Conservation (phyloP, 441 rosid species). For the Corymbia calophylla region DNA sequence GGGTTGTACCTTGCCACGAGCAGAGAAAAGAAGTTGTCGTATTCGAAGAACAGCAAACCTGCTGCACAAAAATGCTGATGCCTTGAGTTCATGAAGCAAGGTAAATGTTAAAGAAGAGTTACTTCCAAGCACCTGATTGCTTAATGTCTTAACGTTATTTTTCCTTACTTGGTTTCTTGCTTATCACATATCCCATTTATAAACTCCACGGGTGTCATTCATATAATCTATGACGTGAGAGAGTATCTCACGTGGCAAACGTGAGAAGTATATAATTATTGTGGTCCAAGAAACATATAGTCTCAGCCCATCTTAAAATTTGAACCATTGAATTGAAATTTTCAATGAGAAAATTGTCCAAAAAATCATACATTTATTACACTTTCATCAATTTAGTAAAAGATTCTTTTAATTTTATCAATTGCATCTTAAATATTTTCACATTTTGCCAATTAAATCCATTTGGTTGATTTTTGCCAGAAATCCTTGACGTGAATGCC, state of each 20-base stretch:
- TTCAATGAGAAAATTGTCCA: too few relatives aligned
- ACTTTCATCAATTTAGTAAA: too few relatives aligned
- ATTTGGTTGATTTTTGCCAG: accelerated
- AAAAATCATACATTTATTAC: too few relatives aligned
- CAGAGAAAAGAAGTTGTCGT: neutral
- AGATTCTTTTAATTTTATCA: too few relatives aligned
- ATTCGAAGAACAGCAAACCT: neutral
- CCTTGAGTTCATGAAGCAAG: neutral
- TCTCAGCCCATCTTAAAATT: neutral
- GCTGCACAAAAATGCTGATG: neutral
- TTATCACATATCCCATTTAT: neutral
- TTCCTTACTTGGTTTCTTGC: neutral
- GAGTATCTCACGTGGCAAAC: neutral
- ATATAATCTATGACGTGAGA: neutral
- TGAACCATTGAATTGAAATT: neutral
- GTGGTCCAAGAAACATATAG: too few relatives aligned
- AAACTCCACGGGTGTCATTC: neutral
- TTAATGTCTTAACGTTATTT: neutral
- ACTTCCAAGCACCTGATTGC: neutral
- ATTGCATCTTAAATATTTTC: too few relatives aligned
- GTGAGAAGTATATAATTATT: neutral
- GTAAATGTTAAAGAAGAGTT: neutral
- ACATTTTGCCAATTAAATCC: too few relatives aligned
- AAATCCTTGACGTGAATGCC: too few relatives aligned
- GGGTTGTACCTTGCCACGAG: neutral